These are phyloP conservation scores for Jaenimonas drosophilae DNA, from an alignment of 208 protist genomes.

Conservation along the genomic window DNA sequence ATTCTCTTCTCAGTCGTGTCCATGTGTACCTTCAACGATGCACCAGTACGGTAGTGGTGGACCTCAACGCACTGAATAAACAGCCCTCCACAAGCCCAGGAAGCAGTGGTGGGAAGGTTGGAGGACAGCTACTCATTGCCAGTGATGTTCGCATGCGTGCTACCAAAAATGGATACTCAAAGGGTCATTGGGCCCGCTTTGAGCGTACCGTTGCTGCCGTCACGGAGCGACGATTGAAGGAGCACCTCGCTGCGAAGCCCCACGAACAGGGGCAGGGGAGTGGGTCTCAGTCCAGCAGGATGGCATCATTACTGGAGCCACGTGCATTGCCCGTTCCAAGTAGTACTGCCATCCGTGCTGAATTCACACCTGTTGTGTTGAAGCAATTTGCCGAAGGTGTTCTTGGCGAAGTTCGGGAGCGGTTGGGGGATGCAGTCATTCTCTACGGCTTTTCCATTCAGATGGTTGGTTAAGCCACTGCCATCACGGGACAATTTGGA, in stretches of 20 bases:
- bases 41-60: slow-evolving; percentile 29
- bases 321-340: no score
- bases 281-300: no score
- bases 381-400: slow-evolving; percentile 9
- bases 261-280: no score
- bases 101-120: not conserved
- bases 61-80: slow-evolving; percentile 9
- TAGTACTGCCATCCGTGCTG: slow-evolving; percentile 5
- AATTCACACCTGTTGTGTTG: slow-evolving; percentile 5
- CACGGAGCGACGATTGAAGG: no score
- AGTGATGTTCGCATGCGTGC: slow-evolving; percentile 25
- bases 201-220: no score
- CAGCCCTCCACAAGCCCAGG: not conserved
- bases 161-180: slow-evolving; percentile 47
- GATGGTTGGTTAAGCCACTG: no score
- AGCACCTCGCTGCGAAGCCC: no score
- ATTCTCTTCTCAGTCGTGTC: slow-evolving; percentile 46
- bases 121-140: slow-evolving; percentile 11
- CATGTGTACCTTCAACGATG: slow-evolving; percentile 48
- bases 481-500: no score
- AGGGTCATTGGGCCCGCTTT: slow-evolving; percentile 33
- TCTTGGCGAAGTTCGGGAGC: slow-evolving; percentile 2
- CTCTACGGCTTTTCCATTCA: slow-evolving; percentile 7
- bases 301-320: no score
- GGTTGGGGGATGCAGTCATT: slow-evolving; percentile 11